Base-by-base conservation (phyloP, 768 basidiomycete species). In the Lactarius vividus region DNA sequence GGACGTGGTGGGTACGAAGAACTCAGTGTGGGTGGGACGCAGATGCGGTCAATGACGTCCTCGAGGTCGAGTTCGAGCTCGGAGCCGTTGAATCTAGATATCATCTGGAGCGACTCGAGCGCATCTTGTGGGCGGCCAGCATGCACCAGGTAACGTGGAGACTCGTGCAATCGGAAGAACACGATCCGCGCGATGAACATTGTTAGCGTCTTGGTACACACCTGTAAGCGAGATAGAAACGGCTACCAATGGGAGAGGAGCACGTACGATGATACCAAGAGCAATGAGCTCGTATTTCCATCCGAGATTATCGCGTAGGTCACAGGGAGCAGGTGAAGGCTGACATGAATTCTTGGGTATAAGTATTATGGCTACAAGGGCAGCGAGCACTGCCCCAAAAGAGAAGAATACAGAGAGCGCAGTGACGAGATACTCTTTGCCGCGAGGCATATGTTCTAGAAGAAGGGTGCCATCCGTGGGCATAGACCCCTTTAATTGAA, bases 391-490 rank as follows among this genome's bases (percentile, higher is more conserved):
- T 0, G 96, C 88, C 55, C 96, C 96, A 44, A 97, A 77, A 7
- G 94, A 95, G 81, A 98, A 98, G 80, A 98, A 98, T n/a, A 95
- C 85, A 4, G 94, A 94, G 28, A 97, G 83, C 0, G 89, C 90
- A 0, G 94, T 96, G 61, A 98, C 88, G 35, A 98, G 84, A 74
- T 96, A 94, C 72, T 94, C 88, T 69, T 95, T 94, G n/a, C 85
- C 85, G 69, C 88, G 86, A 2, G 96, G 96, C 80, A 98, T 87
- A 71, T 97, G 94, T 72, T 99, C 96, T 10, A 94, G 81, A 28
- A 94, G 83, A 4, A 96, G 85, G 0, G 94, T 98, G 7, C 96
- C 95, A 70, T 98, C 96, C 0, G 96, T 98, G 1, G 96, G 96
- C 94, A 98, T 96, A 52, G 93, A 89, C 46, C 95, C 89, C 92